A percentile compares a stretch with the other conserved stretches of the same genome.
phyloP scores from a whole-genome alignment of 106 monocot genomes.

The Apostasia shenzhenica region DNA sequence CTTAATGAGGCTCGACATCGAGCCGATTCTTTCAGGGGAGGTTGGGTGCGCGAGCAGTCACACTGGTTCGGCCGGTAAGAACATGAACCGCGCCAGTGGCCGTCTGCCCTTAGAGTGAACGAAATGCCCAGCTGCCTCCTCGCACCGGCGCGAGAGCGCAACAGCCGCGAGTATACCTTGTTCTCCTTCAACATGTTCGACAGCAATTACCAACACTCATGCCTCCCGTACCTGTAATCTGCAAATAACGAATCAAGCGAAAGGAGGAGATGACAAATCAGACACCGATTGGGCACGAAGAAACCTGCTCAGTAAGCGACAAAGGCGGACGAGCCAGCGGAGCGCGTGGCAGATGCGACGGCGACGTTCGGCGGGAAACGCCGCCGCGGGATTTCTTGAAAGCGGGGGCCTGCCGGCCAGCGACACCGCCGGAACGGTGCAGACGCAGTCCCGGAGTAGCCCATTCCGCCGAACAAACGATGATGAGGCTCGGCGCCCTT shows the following conservation, averaged over 20 bases:
- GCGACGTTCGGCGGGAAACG: slow-evolving; percentile 45
- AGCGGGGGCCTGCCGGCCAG: slow-evolving; percentile 37
- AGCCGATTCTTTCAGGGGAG: slow-evolving; percentile 17
- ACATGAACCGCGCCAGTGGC: slow-evolving; percentile 38
- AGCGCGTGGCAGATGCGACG: slow-evolving; percentile 35
- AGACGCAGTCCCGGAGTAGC: slow-evolving; percentile 42
- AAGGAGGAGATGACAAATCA: no score
- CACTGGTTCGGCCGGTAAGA: no score
- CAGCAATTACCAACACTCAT: slow-evolving; percentile 26
- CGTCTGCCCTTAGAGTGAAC: slow-evolving; percentile 21
- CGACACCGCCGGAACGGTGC: slow-evolving; percentile 29
- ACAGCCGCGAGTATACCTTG: slow-evolving; percentile 17
- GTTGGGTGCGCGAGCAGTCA: no score
- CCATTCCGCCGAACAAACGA: slow-evolving; percentile 49
- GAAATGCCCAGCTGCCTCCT: slow-evolving; percentile 27
- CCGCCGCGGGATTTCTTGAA: slow-evolving; percentile 47
- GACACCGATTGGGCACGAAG: background rate
- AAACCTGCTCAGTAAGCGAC: slow-evolving; percentile 40
- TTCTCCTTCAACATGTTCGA: slow-evolving; percentile 18
- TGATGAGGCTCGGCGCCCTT: slow-evolving; percentile 5
- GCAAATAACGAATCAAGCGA: no score
- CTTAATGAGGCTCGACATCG: slow-evolving; percentile 14
- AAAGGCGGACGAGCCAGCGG: slow-evolving; percentile 41
- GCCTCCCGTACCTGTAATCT: slow-evolving; percentile 11
- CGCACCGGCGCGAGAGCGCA: slow-evolving; percentile 16